These are phyloP conservation scores for Oryza glumipatula DNA, from an alignment of 176 grass and related monocot genomes.

Conservation along the genomic window DNA sequence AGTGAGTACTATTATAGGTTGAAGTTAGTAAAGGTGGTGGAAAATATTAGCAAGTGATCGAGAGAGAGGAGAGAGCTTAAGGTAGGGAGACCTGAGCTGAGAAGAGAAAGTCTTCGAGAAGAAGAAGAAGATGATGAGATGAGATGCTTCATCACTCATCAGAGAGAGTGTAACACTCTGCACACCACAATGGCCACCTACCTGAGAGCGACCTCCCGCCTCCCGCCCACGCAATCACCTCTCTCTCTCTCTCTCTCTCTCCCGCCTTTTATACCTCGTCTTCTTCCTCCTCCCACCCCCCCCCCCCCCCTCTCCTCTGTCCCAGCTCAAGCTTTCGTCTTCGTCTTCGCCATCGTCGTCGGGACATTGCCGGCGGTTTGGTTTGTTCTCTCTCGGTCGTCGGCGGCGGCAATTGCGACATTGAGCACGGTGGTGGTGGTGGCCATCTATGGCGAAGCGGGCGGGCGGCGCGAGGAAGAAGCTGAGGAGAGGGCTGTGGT, in stretches of 20 bases:
- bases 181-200: slow-evolving; percentile 42
- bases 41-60: too few species aligned
- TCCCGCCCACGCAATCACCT: not conserved
- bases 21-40: too few species aligned
- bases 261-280: slow-evolving; percentile 48
- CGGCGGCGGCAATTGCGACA: not conserved
- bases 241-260: not conserved
- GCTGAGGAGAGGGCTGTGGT: slow-evolving; percentile 78
- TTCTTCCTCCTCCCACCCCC: slow-evolving; percentile 6
- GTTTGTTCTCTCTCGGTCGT: not conserved
- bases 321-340: not conserved
- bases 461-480: slow-evolving; percentile 53
- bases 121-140: not conserved
- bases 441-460: slow-evolving; percentile 56
- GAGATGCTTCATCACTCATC: not conserved
- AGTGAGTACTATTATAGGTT: too few species aligned
- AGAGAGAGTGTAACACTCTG: not conserved
- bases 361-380: not conserved
- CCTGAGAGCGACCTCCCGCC: slow-evolving; percentile 54
- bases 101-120: not conserved
- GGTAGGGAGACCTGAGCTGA: too few species aligned
- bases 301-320: too few species aligned
- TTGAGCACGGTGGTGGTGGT: not conserved
- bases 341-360: not conserved
- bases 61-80: too few species aligned